These are phyloP conservation scores for Fusarium foetens DNA, from an alignment of 2,329 filamentous ascomycete genomes.

Conservation along the genomic window DNA sequence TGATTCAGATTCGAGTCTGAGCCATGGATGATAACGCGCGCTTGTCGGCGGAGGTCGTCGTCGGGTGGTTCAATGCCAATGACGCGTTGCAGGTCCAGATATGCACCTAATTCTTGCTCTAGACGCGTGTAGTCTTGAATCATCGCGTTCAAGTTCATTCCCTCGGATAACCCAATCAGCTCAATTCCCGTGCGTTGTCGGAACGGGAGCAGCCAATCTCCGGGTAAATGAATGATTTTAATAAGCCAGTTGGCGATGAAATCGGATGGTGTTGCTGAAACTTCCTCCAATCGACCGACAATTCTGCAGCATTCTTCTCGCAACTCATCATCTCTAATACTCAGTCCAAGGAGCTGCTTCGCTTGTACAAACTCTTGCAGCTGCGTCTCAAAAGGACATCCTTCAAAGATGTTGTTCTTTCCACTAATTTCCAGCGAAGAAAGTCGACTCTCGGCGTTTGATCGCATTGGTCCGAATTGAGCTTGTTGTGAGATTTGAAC, in stretches of 20 bases:
- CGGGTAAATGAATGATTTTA: constrained; percentile 28
- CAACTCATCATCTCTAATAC: constrained; percentile 29
- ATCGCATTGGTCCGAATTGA: constrained; percentile 41
- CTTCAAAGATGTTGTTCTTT: constrained; percentile 45
- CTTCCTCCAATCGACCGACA: constrained; percentile 29
- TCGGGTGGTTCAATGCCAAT: constrained; percentile 35
- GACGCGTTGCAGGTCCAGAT: constrained; percentile 27
- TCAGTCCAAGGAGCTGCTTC: constrained; percentile 4
- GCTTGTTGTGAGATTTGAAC: constrained; percentile 30
- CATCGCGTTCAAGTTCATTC: constrained; percentile 11
- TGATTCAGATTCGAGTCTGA: constrained; percentile 31
- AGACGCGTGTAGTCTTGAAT: constrained; percentile 39
- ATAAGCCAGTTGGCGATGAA: constrained; percentile 43
- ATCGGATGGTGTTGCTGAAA: constrained; percentile 35
- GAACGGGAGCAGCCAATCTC: constrained; percentile 36
- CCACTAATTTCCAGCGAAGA: constrained; percentile 42
- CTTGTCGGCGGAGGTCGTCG: constrained; percentile 32
- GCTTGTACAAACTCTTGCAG: constrained; percentile 34
- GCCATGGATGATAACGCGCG: constrained; percentile 31
- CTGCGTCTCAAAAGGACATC: constrained; percentile 43
- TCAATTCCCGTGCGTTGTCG: constrained; percentile 29
- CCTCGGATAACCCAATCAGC: background rate
- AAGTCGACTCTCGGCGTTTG: constrained; percentile 39
- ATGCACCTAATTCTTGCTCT: constrained; percentile 26
- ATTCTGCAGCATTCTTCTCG: constrained; percentile 40